Conservation (phyloP, 2,329 filamentous ascomycete species). For the Cladosporium colombiae region DNA sequence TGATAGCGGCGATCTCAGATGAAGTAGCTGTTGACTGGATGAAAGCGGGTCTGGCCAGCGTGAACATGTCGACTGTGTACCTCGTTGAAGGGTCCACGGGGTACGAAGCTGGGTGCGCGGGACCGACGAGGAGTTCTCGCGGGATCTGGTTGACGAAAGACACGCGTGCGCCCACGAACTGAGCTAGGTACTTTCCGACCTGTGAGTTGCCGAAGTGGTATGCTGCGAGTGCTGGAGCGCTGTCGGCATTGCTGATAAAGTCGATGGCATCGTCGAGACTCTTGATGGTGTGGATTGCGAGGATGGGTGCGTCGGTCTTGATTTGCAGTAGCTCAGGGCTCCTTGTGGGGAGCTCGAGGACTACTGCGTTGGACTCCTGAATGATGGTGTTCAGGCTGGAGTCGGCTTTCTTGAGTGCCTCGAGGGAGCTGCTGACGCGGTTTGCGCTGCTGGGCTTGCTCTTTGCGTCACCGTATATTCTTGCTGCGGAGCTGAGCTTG, state of each 20-base stretch:
- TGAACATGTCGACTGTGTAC: slow-evolving; percentile 50
- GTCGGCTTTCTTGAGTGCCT: slow-evolving; percentile 21
- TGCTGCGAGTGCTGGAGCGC: slow-evolving; percentile 44
- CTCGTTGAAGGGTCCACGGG: slow-evolving; percentile 35
- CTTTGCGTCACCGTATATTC: slow-evolving; percentile 5
- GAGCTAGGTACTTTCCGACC: slow-evolving; percentile 60
- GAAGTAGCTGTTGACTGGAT: slow-evolving; percentile 24
- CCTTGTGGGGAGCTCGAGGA: slow-evolving; percentile 30
- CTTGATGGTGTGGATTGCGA: slow-evolving; percentile 50
- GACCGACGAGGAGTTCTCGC: slow-evolving; percentile 51
- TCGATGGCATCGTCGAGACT: slow-evolving; percentile 59
- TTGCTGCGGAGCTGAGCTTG: background rate
- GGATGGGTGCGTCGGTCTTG: slow-evolving; percentile 47
- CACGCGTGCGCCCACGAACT: slow-evolving; percentile 54
- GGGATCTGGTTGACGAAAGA: slow-evolving; percentile 62
- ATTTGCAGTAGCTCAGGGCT: slow-evolving; percentile 20
- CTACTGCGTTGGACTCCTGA: slow-evolving; percentile 28
- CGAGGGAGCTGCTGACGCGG: slow-evolving; percentile 12
- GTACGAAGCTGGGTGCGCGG: slow-evolving; percentile 34
- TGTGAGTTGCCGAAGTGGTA: slow-evolving; percentile 55
- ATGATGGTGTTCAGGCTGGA: slow-evolving; percentile 25
- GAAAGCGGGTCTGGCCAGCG: slow-evolving; percentile 47
- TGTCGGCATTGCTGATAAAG: slow-evolving; percentile 36
- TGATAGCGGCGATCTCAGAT: slow-evolving; percentile 10
- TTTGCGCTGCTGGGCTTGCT: slow-evolving; percentile 9